A percentile compares a stretch with the other conserved stretches of the same genome.
Evolutionary conservation across 768 basidiomycete genomes (phyloP).

Genomic region (Leccinum subtestaceum): DNA sequence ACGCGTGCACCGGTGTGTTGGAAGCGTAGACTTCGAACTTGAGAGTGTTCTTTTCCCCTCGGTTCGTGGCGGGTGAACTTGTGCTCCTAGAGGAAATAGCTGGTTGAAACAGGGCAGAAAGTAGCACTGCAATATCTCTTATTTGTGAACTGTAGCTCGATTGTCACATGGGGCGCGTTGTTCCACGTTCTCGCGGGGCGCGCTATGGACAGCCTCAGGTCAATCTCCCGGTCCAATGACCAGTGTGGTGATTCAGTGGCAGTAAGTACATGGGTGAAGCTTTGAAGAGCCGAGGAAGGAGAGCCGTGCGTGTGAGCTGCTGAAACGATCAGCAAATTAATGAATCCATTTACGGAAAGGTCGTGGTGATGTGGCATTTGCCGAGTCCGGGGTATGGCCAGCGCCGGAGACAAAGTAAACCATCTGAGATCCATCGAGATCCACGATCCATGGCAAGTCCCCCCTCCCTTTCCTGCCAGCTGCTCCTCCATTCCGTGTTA

Average conservation of each 20-base stretch:
- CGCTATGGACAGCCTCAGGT: neutral
- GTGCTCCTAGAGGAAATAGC: neutral
- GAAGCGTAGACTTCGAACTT: neutral
- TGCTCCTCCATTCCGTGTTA: constrained; percentile 4
- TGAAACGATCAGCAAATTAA: constrained; percentile 1
- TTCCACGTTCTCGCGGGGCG: neutral
- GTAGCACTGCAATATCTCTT: neutral
- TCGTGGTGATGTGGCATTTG: constrained; percentile 19
- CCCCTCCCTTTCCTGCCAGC: neutral
- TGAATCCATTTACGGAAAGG: neutral
- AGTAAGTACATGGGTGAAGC: constrained; percentile 14
- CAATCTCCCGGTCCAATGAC: neutral
- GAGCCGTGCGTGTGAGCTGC: neutral
- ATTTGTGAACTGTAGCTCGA: neutral
- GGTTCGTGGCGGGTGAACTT: neutral
- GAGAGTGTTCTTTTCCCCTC: neutral
- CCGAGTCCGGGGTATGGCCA: constrained; percentile 33
- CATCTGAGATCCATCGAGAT: constrained; percentile 32
- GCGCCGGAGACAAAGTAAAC: constrained; percentile 32
- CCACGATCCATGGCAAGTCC: constrained; percentile 10
- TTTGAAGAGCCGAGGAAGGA: constrained; percentile 1
- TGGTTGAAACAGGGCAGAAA: neutral
- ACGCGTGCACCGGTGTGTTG: neutral
- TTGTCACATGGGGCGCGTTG: neutral
- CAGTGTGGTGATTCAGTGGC: neutral